Conservation (phyloP, 176 grass and related monocot genomes). For the Eleusine coracana region DNA sequence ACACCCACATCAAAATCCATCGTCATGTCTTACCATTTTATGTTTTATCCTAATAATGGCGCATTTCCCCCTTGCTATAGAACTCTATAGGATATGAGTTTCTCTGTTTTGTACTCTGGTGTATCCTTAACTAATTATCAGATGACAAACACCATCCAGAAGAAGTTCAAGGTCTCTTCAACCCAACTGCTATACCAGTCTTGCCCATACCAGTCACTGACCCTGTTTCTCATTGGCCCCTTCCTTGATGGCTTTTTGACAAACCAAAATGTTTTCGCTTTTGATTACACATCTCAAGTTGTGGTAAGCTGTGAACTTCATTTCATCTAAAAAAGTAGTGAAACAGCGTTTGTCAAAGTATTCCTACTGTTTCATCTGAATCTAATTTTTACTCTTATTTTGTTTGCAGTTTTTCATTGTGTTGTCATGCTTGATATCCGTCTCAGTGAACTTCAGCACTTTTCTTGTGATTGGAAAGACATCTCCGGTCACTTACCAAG, state of each 20-base stretch:
- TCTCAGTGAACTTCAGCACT: constrained; percentile 92
- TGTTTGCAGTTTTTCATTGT: constrained; percentile 77
- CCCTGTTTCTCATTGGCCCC: constrained; percentile 79
- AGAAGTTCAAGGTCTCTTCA: constrained; percentile 99
- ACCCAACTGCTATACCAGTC: constrained; percentile 97
- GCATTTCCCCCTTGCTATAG: background rate
- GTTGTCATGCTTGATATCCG: constrained; percentile 82
- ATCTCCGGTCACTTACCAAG: constrained; percentile 91
- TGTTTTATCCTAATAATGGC: background rate
- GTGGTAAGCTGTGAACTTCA: constrained; percentile 66
- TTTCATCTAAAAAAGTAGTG: constrained; percentile 34
- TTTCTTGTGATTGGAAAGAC: constrained; percentile 94
- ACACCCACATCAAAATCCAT: background rate
- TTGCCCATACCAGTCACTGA: constrained; percentile 94
- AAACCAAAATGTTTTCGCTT: constrained; percentile 90
- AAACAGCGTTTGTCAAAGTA: constrained; percentile 2
- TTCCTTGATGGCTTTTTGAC: constrained; percentile 99
- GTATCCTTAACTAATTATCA: constrained; percentile 52
- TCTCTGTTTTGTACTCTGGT: constrained; percentile 23
- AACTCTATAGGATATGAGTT: constrained; percentile 22
- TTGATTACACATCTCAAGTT: constrained; percentile 90
- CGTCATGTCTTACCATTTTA: background rate
- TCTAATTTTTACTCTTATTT: constrained; percentile 37
- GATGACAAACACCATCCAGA: constrained; percentile 99
- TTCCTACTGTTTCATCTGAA: constrained; percentile 24